Conservation (phyloP, 2,329 filamentous ascomycete species). For the Penicillium concentricum region DNA sequence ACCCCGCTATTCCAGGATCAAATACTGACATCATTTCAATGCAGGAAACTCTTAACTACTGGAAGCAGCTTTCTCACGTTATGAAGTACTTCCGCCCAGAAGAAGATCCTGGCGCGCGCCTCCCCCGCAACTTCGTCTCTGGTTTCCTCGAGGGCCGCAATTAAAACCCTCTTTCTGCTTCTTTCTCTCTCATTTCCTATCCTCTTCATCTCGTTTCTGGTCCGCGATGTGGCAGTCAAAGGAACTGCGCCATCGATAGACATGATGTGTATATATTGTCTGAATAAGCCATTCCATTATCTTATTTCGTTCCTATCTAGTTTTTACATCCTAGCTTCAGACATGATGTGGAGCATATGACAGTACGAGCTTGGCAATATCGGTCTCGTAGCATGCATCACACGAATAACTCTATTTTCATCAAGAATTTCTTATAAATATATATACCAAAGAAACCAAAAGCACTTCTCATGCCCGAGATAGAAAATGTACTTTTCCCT, state of each 20-base stretch:
- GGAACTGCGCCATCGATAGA: slow-evolving; percentile 24
- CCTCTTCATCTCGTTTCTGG: slow-evolving; percentile 19
- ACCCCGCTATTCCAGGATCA: not conserved
- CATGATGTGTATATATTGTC: slow-evolving; percentile 40
- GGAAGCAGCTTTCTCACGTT: slow-evolving; percentile 94
- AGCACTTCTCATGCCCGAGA: not conserved
- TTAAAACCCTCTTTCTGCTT: slow-evolving; percentile 25
- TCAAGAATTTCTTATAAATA: not conserved
- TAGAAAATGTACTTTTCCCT: slow-evolving; percentile 11
- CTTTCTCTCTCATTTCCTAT: slow-evolving; percentile 12
- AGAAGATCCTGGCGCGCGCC: slow-evolving; percentile 69
- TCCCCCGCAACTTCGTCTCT: slow-evolving; percentile 88
- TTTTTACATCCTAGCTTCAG: not conserved
- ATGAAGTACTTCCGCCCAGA: slow-evolving; percentile 96
- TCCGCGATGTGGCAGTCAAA: slow-evolving; percentile 17
- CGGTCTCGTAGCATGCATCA: not conserved
- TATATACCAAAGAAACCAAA: slow-evolving; percentile 1
- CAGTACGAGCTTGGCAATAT: not conserved
- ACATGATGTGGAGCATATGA: not conserved
- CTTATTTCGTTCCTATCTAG: slow-evolving; percentile 1
- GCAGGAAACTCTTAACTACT: slow-evolving; percentile 98
- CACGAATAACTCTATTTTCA: not conserved
- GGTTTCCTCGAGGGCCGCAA: slow-evolving; percentile 87
- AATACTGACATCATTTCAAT: not conserved
- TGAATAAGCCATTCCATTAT: slow-evolving; percentile 28